These are phyloP conservation scores for Citrus reticulata DNA, from an alignment of 345 rosid genomes.

Conservation along the genomic window DNA sequence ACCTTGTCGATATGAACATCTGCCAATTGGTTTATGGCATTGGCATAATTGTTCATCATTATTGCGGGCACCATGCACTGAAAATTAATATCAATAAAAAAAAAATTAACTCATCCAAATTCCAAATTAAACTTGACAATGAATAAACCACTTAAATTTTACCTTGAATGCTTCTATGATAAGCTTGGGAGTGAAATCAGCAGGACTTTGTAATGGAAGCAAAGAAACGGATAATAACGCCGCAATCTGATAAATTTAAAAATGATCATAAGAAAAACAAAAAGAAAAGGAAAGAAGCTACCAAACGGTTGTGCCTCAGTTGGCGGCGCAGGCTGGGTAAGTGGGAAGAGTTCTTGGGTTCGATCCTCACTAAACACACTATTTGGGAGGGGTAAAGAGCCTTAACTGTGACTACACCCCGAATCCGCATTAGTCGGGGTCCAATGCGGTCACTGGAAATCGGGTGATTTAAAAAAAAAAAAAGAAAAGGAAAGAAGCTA, in stretches of 20 bases:
- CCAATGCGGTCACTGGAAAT: too few species aligned
- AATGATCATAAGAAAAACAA: too few species aligned
- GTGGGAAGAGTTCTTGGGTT: too few species aligned
- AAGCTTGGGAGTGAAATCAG: slow-evolving; percentile 24
- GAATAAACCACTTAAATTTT: background rate
- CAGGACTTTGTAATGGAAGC: slow-evolving; percentile 17
- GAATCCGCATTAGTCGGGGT: too few species aligned
- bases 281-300: background rate
- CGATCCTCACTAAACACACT: too few species aligned
- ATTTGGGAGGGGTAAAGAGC: too few species aligned
- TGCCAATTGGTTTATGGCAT: background rate
- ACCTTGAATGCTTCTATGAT: slow-evolving; percentile 23
- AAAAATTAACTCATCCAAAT: background rate
- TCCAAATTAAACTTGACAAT: background rate
- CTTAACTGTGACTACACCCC: too few species aligned
- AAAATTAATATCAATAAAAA: too few species aligned
- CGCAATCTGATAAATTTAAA: slow-evolving; percentile 4
- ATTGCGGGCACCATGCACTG: background rate
- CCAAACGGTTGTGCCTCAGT: too few species aligned
- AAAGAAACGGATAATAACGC: slow-evolving; percentile 27
- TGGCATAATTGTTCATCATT: background rate
- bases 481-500: too few species aligned
- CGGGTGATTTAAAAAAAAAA: too few species aligned
- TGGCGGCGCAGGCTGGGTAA: too few species aligned
- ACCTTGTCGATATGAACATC: background rate